Conservation (phyloP, 192 early-diverging fungal genomes). For the Glomus cerebriforme region DNA sequence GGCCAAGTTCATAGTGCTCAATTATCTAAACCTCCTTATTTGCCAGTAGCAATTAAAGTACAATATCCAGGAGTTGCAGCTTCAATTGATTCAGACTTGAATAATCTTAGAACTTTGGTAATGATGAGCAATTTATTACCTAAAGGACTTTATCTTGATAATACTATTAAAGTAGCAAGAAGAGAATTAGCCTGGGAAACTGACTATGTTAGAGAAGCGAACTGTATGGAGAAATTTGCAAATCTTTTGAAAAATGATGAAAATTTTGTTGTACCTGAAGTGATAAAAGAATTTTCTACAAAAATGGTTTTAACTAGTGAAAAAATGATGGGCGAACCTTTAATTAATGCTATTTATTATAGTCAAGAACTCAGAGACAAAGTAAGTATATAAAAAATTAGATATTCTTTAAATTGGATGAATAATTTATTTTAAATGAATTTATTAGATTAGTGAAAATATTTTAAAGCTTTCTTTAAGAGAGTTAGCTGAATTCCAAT, state of each 20-base stretch:
- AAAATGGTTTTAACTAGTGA: constrained; percentile 78
- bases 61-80: constrained; percentile 94
- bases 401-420: not conserved
- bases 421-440: not conserved
- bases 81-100: constrained; percentile 88
- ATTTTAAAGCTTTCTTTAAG: constrained; percentile 81
- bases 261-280: constrained; percentile 71
- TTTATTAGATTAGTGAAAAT: constrained; percentile 64
- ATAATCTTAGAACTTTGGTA: constrained; percentile 78
- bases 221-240: constrained; percentile 71
- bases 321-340: constrained; percentile 70
- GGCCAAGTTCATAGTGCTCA: constrained; percentile 79
- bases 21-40: constrained; percentile 41
- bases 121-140: constrained; percentile 85
- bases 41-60: constrained; percentile 84
- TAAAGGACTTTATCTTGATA: constrained; percentile 93
- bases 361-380: constrained; percentile 59
- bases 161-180: constrained; percentile 88
- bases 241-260: constrained; percentile 60
- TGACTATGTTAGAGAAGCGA: constrained; percentile 89
- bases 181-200: constrained; percentile 91
- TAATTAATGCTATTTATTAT: constrained; percentile 61
- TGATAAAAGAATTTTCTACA: constrained; percentile 70
- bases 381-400: constrained; percentile 37
- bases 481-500: constrained; percentile 90